Conservation (phyloP, 2,329 filamentous ascomycete species). For the Talaromyces sp. region DNA sequence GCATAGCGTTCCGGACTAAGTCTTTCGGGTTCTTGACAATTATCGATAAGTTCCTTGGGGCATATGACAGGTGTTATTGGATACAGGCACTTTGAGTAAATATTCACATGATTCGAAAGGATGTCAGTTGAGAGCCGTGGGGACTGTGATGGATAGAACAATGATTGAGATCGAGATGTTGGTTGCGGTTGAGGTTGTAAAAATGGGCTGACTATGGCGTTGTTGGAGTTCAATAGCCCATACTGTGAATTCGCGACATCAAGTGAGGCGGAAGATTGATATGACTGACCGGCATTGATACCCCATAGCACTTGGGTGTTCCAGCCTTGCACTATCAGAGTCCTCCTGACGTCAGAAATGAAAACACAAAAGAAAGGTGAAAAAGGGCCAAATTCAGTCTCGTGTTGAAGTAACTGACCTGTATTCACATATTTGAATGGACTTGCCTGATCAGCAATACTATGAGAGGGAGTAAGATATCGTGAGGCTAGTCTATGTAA, state of each 20-base stretch:
- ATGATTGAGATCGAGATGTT: not conserved
- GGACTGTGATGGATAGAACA: conserved; percentile 7
- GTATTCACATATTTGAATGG: conserved; percentile 3
- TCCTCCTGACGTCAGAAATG: too few species aligned
- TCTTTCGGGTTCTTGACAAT: conserved; percentile 53
- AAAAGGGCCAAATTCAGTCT: not conserved
- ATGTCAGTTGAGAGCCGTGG: conserved; percentile 33
- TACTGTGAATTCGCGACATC: conserved; percentile 32
- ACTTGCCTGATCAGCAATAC: not conserved
- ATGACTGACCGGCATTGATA: conserved; percentile 19
- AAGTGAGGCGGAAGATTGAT: conserved; percentile 34
- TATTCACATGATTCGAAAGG: conserved; percentile 38
- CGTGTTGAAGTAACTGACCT: too few species aligned
- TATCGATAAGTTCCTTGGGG: conserved; percentile 32
- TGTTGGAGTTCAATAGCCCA: conserved; percentile 24
- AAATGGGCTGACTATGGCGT: not conserved
- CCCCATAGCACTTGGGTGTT: conserved; percentile 28
- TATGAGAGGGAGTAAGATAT: conserved; percentile 6
- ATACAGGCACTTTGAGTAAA: conserved; percentile 42
- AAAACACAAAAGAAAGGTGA: too few species aligned
- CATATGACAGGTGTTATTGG: conserved; percentile 45
- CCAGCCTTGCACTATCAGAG: conserved; percentile 9
- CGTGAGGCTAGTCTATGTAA: conserved; percentile 29
- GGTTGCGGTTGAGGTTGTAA: not conserved
- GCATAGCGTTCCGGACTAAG: conserved; percentile 42